Conservation (phyloP, 352 stramenopile species). For the Pythium aphanidermatum region DNA sequence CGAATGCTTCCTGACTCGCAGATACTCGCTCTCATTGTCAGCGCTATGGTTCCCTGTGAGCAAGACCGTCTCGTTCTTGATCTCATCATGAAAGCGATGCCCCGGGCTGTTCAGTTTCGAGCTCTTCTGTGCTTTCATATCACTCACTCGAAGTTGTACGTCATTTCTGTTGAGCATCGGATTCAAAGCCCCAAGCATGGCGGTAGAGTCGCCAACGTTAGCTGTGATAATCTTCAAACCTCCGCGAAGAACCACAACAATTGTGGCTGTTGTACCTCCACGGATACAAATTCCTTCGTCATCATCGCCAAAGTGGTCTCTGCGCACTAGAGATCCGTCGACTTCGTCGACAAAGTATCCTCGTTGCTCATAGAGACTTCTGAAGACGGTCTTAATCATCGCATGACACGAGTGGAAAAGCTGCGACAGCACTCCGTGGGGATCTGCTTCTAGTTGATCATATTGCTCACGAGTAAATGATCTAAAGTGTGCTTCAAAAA, state of each 20-base stretch:
- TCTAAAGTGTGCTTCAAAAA: constrained; percentile 60
- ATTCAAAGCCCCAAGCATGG: constrained; percentile 27
- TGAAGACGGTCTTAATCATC: constrained; percentile 56
- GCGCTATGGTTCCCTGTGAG: constrained; percentile 81
- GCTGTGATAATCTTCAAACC: constrained; percentile 63
- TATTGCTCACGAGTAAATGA: constrained; percentile 40
- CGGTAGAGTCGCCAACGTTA: constrained; percentile 81
- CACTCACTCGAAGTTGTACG: constrained; percentile 10
- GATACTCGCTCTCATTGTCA: constrained; percentile 71
- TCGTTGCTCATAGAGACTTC: constrained; percentile 44
- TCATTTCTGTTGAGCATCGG: constrained; percentile 22
- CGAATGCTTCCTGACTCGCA: constrained; percentile 39
- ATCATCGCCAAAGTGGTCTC: constrained; percentile 20
- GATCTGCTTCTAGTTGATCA: constrained; percentile 39
- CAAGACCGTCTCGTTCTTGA: constrained; percentile 29
- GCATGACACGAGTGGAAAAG: constrained; percentile 61
- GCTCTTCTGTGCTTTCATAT: constrained; percentile 2
- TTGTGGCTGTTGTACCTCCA: constrained; percentile 82
- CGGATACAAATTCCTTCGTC: constrained; percentile 66
- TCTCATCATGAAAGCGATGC: constrained; percentile 14
- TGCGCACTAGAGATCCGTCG: constrained; percentile 55
- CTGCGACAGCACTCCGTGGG: constrained; percentile 35
- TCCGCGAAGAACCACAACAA: constrained; percentile 73
- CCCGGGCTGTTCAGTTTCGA: background rate
- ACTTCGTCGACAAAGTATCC: constrained; percentile 58